Evolutionary conservation across 805 yeast genomes (phyloP).

Genomic region (Nakazawaea wickerhamii): DNA sequence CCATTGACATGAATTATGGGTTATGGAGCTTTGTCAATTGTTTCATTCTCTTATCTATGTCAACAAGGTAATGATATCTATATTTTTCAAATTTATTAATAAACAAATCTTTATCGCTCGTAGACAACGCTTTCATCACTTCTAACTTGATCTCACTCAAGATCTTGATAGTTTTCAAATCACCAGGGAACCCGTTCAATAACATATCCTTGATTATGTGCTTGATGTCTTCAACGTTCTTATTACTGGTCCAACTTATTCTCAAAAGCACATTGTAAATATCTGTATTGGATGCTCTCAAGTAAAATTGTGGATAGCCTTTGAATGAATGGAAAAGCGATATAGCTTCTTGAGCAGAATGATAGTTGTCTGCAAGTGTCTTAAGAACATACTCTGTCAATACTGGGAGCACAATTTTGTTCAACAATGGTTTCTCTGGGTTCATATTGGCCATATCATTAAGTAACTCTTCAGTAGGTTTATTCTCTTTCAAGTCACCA

Average conservation of each 20-base stretch:
- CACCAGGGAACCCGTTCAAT: conserved; percentile 12
- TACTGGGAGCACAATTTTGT: conserved; percentile 9
- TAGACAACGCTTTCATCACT: not conserved
- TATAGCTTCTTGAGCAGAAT: conserved; percentile 8
- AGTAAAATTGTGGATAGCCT: conserved; percentile 2
- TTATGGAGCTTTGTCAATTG: conserved; percentile 4
- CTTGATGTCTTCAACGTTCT: conserved; percentile 6
- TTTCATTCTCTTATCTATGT: conserved; percentile 9
- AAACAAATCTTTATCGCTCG: conserved; percentile 9
- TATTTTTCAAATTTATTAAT: conserved; percentile 8
- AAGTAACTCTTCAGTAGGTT: not conserved
- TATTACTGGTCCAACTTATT: conserved; percentile 5
- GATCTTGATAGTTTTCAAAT: conserved; percentile 9
- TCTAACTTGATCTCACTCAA: conserved; percentile 8
- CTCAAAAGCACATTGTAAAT: conserved; percentile 7
- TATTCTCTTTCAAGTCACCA: not conserved
- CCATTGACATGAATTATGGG: not conserved
- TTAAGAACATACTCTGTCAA: conserved; percentile 8
- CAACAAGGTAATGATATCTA: conserved; percentile 6
- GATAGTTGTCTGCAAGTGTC: not conserved
- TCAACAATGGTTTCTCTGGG: conserved; percentile 1
- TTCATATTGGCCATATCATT: not conserved
- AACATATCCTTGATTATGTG: conserved; percentile 10
- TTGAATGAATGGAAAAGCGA: conserved; percentile 10
- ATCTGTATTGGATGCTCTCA: conserved; percentile 10